Percentiles rank a stretch among this genome's conserved stretches.
phyloP scores from a whole-genome alignment of 2,329 filamentous ascomycete species.

The Fusarium sp. region DNA sequence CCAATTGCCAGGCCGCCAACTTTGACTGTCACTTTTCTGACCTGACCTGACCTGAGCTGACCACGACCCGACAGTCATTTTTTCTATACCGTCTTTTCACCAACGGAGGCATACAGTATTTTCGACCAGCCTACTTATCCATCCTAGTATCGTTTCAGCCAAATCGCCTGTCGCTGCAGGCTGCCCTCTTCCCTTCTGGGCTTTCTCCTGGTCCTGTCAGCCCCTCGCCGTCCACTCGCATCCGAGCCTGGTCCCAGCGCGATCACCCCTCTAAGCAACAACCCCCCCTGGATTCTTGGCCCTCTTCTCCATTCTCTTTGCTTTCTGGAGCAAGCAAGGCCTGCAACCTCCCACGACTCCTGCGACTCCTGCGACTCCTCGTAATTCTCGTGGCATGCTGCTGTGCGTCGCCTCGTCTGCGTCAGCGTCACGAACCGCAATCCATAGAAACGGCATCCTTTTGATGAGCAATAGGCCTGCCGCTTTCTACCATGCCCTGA shows the following conservation, averaged over 20 bases:
- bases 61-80: background rate
- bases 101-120: background rate
- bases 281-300: conserved; percentile 30
- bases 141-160: conserved; percentile 25
- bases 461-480: conserved; percentile 44
- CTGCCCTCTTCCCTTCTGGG: background rate
- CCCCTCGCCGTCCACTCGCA: conserved; percentile 36
- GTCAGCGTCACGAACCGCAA: conserved; percentile 25
- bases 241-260: conserved; percentile 31
- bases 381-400: conserved; percentile 34
- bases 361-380: conserved; percentile 29
- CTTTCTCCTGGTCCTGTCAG: conserved; percentile 22
- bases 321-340: conserved; percentile 20
- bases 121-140: conserved; percentile 1
- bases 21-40: conserved; percentile 13
- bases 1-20: background rate
- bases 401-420: conserved; percentile 22
- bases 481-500: conserved; percentile 48
- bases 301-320: conserved; percentile 21
- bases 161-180: conserved; percentile 23
- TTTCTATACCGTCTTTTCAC: conserved; percentile 32
- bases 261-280: conserved; percentile 32
- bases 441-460: conserved; percentile 26
- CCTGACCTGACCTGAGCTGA: conserved; percentile 11
- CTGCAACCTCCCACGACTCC: conserved; percentile 34